These are phyloP conservation scores for Rhodotorula sp. DNA, from an alignment of 1,284 basidiomycete genomes.

Conservation along the genomic window DNA sequence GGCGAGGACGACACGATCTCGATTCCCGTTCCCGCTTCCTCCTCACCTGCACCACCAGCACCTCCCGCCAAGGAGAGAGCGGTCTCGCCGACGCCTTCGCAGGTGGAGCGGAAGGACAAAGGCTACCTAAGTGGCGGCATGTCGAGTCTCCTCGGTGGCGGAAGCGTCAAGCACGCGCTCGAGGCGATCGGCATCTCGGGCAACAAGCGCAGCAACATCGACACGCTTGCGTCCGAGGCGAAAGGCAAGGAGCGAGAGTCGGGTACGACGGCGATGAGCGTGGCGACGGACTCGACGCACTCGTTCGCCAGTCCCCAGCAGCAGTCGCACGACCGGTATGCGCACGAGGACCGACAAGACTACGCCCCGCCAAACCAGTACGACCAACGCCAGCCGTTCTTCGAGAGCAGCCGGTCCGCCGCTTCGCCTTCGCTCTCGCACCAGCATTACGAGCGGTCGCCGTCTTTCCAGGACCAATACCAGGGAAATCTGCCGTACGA, in stretches of 20 bases:
- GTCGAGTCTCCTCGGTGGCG: conserved; percentile 11
- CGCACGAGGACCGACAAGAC: background rate
- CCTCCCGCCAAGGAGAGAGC: background rate
- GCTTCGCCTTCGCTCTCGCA: background rate
- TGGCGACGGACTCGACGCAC: background rate
- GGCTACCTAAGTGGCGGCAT: conserved; percentile 26
- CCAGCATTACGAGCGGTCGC: background rate
- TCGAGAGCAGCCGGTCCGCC: background rate
- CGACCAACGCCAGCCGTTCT: background rate
- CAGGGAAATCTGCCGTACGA: background rate
- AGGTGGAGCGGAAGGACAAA: background rate
- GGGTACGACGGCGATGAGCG: background rate
- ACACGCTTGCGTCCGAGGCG: background rate
- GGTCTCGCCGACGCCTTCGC: background rate
- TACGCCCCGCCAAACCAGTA: background rate
- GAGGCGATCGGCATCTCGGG: conserved; percentile 26
- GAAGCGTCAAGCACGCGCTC: conserved; percentile 24
- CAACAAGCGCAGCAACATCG: conserved; percentile 3
- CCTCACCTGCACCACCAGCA: background rate
- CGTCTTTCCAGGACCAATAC: background rate
- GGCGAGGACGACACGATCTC: background rate
- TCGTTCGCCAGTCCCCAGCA: background rate
- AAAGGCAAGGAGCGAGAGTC: background rate
- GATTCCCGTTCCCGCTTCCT: background rate
- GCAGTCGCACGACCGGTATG: conserved; percentile 4